Evolutionary conservation across 2,329 filamentous ascomycete genomes (phyloP).

Genomic region (Xylaria multiplex): DNA sequence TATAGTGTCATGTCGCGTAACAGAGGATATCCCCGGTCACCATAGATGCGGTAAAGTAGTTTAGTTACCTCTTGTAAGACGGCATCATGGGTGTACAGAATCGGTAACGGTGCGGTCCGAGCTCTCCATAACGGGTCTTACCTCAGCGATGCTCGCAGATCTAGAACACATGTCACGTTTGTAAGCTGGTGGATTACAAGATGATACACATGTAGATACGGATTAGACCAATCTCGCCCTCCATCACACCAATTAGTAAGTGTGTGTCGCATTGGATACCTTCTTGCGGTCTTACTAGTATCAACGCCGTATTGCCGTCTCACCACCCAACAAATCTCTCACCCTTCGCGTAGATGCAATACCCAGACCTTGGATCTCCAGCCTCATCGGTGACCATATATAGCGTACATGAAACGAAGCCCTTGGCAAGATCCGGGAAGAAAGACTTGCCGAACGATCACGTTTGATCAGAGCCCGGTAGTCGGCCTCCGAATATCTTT

Average conservation of each 20-base stretch:
- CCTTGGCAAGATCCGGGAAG: neutral
- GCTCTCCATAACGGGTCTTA: neutral
- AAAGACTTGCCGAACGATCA: conserved; percentile 7
- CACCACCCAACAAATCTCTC: neutral
- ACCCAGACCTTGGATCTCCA: neutral
- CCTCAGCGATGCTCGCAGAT: neutral
- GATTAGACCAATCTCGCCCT: neutral
- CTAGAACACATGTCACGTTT: too few species aligned
- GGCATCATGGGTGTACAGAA: neutral
- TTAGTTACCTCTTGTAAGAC: neutral
- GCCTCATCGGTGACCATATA: neutral
- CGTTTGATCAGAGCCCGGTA: conserved; percentile 4
- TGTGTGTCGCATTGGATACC: neutral
- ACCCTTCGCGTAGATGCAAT: neutral
- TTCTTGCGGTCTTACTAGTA: neutral
- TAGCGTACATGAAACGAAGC: conserved; percentile 7
- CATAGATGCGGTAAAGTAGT: neutral
- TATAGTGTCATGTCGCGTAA: conserved; percentile 5
- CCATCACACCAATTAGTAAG: too few species aligned
- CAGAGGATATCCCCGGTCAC: neutral
- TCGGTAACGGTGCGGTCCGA: conserved; percentile 23
- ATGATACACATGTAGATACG: too few species aligned
- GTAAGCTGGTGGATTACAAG: too few species aligned
- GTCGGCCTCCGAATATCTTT: conserved; percentile 7
- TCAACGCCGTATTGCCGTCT: neutral